Evolutionary conservation across 176 grass and related monocot genomes (phyloP).

Genomic region (Elymus sibiricus): DNA sequence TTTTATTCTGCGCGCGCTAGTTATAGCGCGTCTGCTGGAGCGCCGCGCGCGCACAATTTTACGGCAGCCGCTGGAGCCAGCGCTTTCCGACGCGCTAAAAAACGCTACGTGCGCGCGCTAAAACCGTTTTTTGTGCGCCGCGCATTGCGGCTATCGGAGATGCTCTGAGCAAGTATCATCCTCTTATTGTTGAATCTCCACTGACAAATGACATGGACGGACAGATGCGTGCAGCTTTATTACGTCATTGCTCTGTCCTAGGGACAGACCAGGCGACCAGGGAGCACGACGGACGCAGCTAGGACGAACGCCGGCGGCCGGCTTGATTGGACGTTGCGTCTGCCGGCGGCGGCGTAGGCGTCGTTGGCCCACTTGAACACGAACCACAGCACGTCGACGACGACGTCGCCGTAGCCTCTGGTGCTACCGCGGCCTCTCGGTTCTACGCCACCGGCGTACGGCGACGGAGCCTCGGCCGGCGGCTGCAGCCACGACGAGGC

Average conservation of each 20-base stretch:
- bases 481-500: not conserved
- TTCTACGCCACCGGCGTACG: not conserved
- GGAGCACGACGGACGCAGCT: not conserved
- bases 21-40: too few species aligned
- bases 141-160: too few species aligned
- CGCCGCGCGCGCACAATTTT: too few species aligned
- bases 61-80: too few species aligned
- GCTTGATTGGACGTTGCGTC: constrained; percentile 6
- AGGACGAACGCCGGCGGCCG: not conserved
- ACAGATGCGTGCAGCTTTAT: not conserved
- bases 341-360: not conserved
- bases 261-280: not conserved
- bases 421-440: not conserved
- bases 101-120: too few species aligned
- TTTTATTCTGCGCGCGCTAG: too few species aligned
- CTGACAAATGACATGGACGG: too few species aligned
- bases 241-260: not conserved
- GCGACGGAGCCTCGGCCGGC: not conserved
- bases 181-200: too few species aligned
- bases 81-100: too few species aligned
- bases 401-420: not conserved
- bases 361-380: constrained; percentile 29
- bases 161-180: too few species aligned
- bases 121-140: too few species aligned
- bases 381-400: constrained; percentile 28